Evolutionary conservation across 805 yeast species (phyloP).

Genomic region (Kodamaea kaohsiungensis): DNA sequence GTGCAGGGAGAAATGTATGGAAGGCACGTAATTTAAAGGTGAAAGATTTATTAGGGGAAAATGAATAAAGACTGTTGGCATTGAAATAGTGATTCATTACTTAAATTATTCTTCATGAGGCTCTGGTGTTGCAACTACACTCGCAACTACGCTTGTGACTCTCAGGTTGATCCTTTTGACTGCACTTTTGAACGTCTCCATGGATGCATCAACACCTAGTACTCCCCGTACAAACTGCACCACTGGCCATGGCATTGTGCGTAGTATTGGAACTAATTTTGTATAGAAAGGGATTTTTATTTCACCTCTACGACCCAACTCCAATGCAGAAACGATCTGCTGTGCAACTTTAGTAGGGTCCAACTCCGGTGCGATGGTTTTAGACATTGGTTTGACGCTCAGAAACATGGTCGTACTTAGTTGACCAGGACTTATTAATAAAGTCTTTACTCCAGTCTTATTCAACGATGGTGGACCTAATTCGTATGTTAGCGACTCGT

Average conservation of each 20-base stretch:
- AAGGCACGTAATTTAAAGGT: slow-evolving; percentile 3
- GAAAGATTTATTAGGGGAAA: not conserved
- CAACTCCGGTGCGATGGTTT: slow-evolving; percentile 77
- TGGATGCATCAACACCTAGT: slow-evolving; percentile 68
- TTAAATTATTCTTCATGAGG: not conserved
- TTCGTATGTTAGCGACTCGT: slow-evolving; percentile 76
- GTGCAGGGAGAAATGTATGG: not conserved
- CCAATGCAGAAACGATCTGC: slow-evolving; percentile 54
- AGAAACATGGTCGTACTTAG: slow-evolving; percentile 72
- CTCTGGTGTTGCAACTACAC: not conserved
- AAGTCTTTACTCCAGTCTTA: slow-evolving; percentile 60
- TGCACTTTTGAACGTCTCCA: slow-evolving; percentile 26
- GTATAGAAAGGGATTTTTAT: slow-evolving; percentile 78
- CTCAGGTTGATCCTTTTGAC: not conserved
- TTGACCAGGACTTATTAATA: slow-evolving; percentile 88
- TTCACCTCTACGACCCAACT: slow-evolving; percentile 64
- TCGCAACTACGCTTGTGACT: not conserved
- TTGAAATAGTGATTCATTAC: too few relatives aligned
- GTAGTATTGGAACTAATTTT: slow-evolving; percentile 66
- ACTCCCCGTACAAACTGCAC: slow-evolving; percentile 53
- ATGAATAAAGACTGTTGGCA: not conserved
- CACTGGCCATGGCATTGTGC: slow-evolving; percentile 73
- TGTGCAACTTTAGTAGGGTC: slow-evolving; percentile 67
- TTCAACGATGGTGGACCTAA: slow-evolving; percentile 52
- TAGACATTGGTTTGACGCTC: slow-evolving; percentile 72